Base-by-base conservation (phyloP, 2,329 filamentous ascomycete species). In the Tympanopsis confertula region DNA sequence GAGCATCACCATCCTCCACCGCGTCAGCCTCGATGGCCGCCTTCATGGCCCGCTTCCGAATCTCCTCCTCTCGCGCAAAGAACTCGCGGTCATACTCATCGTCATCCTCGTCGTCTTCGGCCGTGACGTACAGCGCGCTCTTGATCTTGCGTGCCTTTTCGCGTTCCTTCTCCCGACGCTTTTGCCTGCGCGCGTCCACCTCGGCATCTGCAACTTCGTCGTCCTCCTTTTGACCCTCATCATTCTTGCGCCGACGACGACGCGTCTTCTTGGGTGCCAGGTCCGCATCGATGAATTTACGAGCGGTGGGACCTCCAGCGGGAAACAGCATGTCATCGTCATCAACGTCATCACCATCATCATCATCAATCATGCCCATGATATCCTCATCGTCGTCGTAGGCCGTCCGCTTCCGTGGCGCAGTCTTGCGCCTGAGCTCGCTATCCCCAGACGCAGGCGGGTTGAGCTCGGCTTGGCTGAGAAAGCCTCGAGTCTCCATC, bases 71-170 rank as follows among this genome's bases (percentile, higher is more conserved):
- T n/a, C 74, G 69, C 2, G 71, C 77, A 57, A 89, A 95, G 59
- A 95, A 95, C 15, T 73, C 76, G 18, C 54, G 65, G 57, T 84
- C 74, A 40, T 75, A 73, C 35, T 87, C 86, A 22, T 72, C 77
- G 50, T 94, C 86, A 14, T 73, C 80, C 47, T 94, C 87, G 38
- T 96, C 89, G 53, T 96, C 91, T 46, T 82, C 86, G 26, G 81
- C 78, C 41, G 81, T 74, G 37, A 98, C 82, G 49, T 78, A 89
- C 29, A 88, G 60, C 18, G 79, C 78, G 49, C 84, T 93, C 66
- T 95, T 96, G 61, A 91, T 82, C 53, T 82, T 82, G 20, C 68
- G 66, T 35, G 77, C 71, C 58, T 87, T 87, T 50, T 88, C 86
- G n/a, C 74, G 63, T 46, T 94, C 79, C 46, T 74, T 80, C 38